Evolutionary conservation across 805 yeast species (phyloP).

Genomic region (Teunomyces panamensis): DNA sequence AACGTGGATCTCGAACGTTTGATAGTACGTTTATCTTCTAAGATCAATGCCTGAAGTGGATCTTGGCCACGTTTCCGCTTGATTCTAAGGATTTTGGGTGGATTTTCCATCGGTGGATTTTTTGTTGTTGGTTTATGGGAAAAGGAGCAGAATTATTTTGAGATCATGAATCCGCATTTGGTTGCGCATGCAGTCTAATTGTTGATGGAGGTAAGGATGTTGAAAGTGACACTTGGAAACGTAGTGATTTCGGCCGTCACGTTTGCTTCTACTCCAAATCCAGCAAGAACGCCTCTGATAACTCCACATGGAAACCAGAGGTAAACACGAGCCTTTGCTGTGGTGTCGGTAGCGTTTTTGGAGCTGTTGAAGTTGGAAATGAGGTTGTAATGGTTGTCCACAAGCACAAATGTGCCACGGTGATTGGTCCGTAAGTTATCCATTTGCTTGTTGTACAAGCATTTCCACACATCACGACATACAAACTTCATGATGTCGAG

Average conservation of each 20-base stretch:
- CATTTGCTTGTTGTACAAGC: conserved; percentile 78
- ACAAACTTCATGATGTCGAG: conserved; percentile 87
- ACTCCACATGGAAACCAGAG: conserved; percentile 76
- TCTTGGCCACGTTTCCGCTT: conserved; percentile 86
- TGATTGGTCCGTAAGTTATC: conserved; percentile 93
- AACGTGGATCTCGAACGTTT: conserved; percentile 43
- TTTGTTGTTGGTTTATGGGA: background rate
- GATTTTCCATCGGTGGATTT: conserved; percentile 9
- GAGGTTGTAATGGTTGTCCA: conserved; percentile 62
- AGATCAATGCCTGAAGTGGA: conserved; percentile 75
- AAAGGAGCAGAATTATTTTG: background rate
- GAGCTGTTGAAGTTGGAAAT: conserved; percentile 51
- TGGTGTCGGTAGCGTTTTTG: conserved; percentile 42
- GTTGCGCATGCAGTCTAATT: conserved; percentile 17
- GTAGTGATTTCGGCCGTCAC: conserved; percentile 63
- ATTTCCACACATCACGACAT: conserved; percentile 88
- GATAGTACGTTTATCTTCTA: conserved; percentile 37
- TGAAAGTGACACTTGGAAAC: conserved; percentile 70
- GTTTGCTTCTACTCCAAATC: conserved; percentile 63
- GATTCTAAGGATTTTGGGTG: conserved; percentile 73
- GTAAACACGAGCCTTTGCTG: conserved; percentile 44
- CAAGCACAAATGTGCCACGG: conserved; percentile 75
- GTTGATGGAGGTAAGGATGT: conserved; percentile 55
- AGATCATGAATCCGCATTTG: background rate
- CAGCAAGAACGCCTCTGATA: conserved; percentile 66